phyloP scores from a whole-genome alignment of 805 yeast species.

The Kuraishia hungarica region DNA sequence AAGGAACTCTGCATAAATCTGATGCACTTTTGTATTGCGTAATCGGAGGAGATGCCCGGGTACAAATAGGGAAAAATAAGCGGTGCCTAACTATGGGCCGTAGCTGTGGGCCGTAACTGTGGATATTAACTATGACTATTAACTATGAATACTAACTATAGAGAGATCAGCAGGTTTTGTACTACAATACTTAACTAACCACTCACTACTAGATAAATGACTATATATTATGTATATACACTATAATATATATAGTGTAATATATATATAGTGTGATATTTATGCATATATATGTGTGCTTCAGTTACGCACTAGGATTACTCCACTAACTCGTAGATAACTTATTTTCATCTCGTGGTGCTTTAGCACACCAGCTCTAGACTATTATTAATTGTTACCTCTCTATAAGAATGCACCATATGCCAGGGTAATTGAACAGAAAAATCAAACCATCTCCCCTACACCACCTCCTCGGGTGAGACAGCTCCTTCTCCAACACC shows the following conservation, averaged over 20 bases:
- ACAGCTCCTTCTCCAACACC: not conserved
- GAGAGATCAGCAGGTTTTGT: no score
- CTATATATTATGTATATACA: no score
- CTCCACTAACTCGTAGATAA: no score
- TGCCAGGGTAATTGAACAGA: not conserved
- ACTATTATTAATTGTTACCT: no score
- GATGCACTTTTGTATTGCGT: not conserved
- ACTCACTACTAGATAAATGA: no score
- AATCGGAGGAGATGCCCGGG: not conserved
- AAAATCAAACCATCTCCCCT: not conserved
- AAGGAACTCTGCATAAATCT: not conserved
- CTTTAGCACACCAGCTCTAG: not conserved
- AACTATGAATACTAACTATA: not conserved
- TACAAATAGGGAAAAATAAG: not conserved
- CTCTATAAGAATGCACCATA: not conserved
- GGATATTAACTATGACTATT: not conserved
- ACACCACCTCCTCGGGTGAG: not conserved
- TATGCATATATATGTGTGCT: no score
- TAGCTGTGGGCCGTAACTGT: no score
- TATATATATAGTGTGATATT: no score
- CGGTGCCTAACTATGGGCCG: no score
- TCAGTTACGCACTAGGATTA: no score
- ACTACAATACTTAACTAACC: no score
- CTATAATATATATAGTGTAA: no score
- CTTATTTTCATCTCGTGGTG: not conserved